Evolutionary conservation across 2,329 filamentous ascomycete genomes (phyloP).

Genomic region (Cordyceps fumosorosea): DNA sequence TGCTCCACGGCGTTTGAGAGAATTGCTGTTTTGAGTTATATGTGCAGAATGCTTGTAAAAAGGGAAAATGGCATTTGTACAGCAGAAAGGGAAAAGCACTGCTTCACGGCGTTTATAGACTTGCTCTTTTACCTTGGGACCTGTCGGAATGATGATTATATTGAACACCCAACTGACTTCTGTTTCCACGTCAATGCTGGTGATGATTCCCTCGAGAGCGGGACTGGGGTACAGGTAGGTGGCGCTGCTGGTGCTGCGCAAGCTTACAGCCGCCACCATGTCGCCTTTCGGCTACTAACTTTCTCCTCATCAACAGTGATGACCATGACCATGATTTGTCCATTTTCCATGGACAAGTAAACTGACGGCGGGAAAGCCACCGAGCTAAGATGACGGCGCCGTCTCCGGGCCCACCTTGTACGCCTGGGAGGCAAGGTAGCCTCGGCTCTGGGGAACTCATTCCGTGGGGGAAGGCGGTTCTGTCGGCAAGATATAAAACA

Average conservation of each 20-base stretch:
- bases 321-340: not conserved
- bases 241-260: not conserved
- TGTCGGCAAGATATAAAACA: no score
- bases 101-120: constrained; percentile 1
- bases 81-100: not conserved
- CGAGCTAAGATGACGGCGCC: not conserved
- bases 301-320: not conserved
- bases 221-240: not conserved
- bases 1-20: constrained; percentile 1
- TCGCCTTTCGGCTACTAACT: not conserved
- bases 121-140: not conserved
- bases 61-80: not conserved
- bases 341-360: not conserved
- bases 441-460: constrained; percentile 7
- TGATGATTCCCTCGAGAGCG: not conserved
- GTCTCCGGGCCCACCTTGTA: not conserved
- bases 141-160: not conserved
- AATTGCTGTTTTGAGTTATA: not conserved
- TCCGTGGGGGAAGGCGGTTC: not conserved
- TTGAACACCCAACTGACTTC: not conserved
- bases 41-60: not conserved
- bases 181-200: not conserved
- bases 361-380: not conserved
- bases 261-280: not conserved
- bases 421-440: not conserved